Base-by-base conservation (phyloP, 2,329 filamentous ascomycete species). In the Cytospora leucostoma region DNA sequence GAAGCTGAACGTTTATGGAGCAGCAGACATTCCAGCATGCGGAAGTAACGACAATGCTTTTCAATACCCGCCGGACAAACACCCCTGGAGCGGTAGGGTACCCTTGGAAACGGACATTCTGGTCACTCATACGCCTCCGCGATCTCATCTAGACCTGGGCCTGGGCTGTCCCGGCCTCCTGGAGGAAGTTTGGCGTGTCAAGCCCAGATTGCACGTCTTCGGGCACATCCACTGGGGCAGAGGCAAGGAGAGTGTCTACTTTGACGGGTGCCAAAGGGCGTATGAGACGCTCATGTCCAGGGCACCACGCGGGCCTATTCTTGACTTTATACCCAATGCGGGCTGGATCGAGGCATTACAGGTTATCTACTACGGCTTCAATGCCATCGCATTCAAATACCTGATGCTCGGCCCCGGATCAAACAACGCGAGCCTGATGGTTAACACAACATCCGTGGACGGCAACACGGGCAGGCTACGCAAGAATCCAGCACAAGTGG, bases 171-270 rank as follows among this genome's bases (percentile, higher is more conserved):
- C 87, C 7, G 82, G 84, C 62, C 81, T 96, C 7, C 80, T 94
- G 7, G 76, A 80, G 15, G 92, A 96, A 71, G 75, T 90, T 19
- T 91, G 89, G 87, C 84, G 89, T 40, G 86, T 92, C 12, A 87
- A 85, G 66, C 93, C 93, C 0, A 80, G 80, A 13, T 78, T 96
- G 15, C 92, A 96, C 74, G 83, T 96, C 55, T 96, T 95, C 73
- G 93, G 92, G 1, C 93, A 97, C 75, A 84, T 93, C 32, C 93
- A 97, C 77, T 89, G 83, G 71, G 90, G 86, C 10, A 84, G 89
- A 53, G 93, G 92, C 17, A 79, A 79, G 51, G 87, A 93, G 70
- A 75, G 86, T 0, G 82, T 90, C 11, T 89, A 86, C 75, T 96
- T 90, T 82, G 91, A 95, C 73, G 83, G 87, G 33, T 84, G 86